Evolutionary conservation across 768 basidiomycete genomes (phyloP).

Genomic region (Phanerochaete carnosa): DNA sequence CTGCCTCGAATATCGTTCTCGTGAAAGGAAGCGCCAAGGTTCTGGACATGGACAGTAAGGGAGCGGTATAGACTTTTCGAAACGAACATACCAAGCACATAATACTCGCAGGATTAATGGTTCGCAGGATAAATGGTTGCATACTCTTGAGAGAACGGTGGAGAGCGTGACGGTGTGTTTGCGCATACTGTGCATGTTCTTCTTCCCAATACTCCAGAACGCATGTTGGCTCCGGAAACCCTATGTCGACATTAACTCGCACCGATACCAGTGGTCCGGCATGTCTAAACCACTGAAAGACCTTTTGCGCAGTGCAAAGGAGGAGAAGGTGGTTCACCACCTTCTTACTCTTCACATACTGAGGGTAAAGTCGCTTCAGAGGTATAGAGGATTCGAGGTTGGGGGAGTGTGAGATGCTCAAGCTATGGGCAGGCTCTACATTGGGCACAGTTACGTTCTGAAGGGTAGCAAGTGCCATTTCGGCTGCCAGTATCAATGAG

Average conservation of each 20-base stretch:
- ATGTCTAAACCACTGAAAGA: constrained; percentile 6
- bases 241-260: not conserved
- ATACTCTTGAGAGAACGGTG: not conserved
- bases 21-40: not conserved
- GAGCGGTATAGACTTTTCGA: not conserved
- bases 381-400: not conserved
- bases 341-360: not conserved
- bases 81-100: constrained; percentile 3
- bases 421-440: not conserved
- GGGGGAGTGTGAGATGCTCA: constrained; percentile 1
- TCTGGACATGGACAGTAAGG: not conserved
- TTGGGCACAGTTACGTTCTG: not conserved
- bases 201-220: constrained; percentile 11
- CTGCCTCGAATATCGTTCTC: not conserved
- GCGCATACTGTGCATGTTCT: constrained; percentile 1
- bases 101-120: not conserved
- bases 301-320: not conserved
- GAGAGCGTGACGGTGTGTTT: not conserved
- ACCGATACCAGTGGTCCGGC: constrained; percentile 10
- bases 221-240: not conserved
- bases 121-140: constrained; percentile 1
- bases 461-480: constrained; percentile 9
- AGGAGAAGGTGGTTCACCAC: not conserved
- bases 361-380: not conserved
- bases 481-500: not conserved